Base-by-base conservation (phyloP, 2,329 filamentous ascomycete genomes). In the Trichoderma cornu-damae region DNA sequence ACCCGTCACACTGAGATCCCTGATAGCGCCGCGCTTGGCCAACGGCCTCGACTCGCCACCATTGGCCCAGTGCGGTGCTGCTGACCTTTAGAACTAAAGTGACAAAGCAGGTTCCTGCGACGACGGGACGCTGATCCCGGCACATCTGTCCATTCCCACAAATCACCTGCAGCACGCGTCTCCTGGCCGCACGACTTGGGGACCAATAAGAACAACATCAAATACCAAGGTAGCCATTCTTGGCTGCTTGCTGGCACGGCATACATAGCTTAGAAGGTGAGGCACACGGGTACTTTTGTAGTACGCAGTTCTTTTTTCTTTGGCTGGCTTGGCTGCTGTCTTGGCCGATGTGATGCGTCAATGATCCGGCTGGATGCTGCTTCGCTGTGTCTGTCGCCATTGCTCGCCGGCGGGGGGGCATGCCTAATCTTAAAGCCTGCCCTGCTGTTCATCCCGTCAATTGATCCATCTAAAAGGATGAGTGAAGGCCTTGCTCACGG, bases 91-190 rank as follows among this genome's bases (percentile, higher is more conserved):
- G 24, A 28, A 37, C 40, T n/a, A n/a, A n/a, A 46, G 42, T 20
- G 32, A 42, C 38, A 38, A 18, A 38, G 22, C 51, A 30, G n/a
- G 34, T 16, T 34, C 32, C 18, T 38, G 28, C 44, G 16, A 26
- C 43, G 16, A 47, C 28, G 16, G 28, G 24, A 47, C n/a, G 42
- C 49, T 43, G 49, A 52, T 52, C 37, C 37, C 18, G 26, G 35
- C 35, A n/a, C n/a, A n/a, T n/a, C 37, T 30, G 40, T 16, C 35
- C n/a, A 11, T 26, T 18, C 24, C 14, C 42, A 16, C 32, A 28
- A 28, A 38, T n/a, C 51, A 22, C 38, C 42, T 47, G 51, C 40
- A 38, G 51, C 51, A 55, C 51, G 51, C 51, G 51, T 55, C 46
- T 38, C 42, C 30, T 46, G 51, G 16, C 34, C 38, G 51, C n/a